phyloP scores from a whole-genome alignment of 495 filamentous ascomycete species.

The Astrothelium subdiscretum region DNA sequence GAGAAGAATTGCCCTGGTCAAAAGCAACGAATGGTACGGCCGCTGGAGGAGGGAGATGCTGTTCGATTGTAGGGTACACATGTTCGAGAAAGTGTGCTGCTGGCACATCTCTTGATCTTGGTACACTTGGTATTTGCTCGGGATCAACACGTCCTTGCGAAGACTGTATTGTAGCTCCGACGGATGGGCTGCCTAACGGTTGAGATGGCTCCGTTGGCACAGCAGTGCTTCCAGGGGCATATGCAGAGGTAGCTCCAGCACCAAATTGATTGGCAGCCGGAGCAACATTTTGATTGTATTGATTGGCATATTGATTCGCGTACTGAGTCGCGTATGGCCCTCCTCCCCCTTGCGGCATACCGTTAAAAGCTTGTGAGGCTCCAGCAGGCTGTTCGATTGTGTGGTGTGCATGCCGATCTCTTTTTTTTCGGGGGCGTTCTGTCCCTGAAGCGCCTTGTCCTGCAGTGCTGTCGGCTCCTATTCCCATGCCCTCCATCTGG shows the following conservation, averaged over 20 bases:
- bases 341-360: conserved; percentile 44
- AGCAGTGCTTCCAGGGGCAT: conserved; percentile 6
- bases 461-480: conserved; percentile 47
- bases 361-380: conserved; percentile 54
- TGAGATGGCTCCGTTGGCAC: conserved; percentile 30
- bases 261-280: conserved; percentile 52
- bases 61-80: conserved; percentile 89
- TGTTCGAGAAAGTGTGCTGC: conserved; percentile 76
- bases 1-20: conserved; percentile 94
- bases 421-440: conserved; percentile 64
- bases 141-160: conserved; percentile 74
- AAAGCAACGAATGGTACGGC: conserved; percentile 81
- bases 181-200: conserved; percentile 21
- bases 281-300: conserved; percentile 33
- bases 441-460: conserved; percentile 27
- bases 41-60: conserved; percentile 78
- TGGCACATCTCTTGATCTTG: conserved; percentile 66
- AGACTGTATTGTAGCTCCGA: conserved; percentile 24
- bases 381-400: conserved; percentile 59
- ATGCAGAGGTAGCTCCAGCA: conserved; percentile 18
- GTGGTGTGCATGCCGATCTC: conserved; percentile 88
- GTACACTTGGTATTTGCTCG: conserved; percentile 88
- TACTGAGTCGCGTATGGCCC: conserved; percentile 54
- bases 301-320: conserved; percentile 29
- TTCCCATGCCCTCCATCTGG: conserved; percentile 77